Evolutionary conservation across 352 stramenopile species (phyloP).

Genomic region (Pythium graminicola): DNA sequence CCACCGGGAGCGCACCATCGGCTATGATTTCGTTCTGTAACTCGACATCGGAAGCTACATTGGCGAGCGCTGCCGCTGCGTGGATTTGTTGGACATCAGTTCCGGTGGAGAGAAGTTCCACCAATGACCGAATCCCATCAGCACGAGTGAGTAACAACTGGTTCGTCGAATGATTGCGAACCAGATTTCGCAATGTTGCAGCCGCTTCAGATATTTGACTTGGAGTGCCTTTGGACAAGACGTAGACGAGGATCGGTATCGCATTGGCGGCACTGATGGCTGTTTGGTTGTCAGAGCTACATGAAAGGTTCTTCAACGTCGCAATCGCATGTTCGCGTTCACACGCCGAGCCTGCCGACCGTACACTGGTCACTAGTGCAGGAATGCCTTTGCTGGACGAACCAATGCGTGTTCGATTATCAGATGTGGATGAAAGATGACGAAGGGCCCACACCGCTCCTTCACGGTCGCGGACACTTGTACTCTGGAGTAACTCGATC

Average conservation of each 20-base stretch:
- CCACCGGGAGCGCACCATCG: slow-evolving; percentile 7
- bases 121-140: slow-evolving; percentile 7
- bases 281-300: slow-evolving; percentile 15
- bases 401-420: slow-evolving; percentile 11
- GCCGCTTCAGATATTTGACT: slow-evolving; percentile 6
- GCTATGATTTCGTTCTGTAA: slow-evolving; percentile 16
- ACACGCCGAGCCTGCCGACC: slow-evolving; percentile 11
- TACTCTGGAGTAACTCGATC: slow-evolving; percentile 8
- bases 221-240: slow-evolving; percentile 6
- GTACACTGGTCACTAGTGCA: slow-evolving; percentile 1
- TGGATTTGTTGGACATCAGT: slow-evolving; percentile 11
- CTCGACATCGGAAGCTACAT: slow-evolving; percentile 3
- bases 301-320: slow-evolving; percentile 21
- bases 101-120: slow-evolving; percentile 9
- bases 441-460: slow-evolving; percentile 16
- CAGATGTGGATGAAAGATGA: slow-evolving; percentile 15
- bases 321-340: slow-evolving; percentile 19
- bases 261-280: slow-evolving; percentile 1
- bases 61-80: slow-evolving; percentile 7
- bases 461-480: slow-evolving; percentile 18
- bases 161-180: slow-evolving; percentile 3
- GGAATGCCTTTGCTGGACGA: background rate
- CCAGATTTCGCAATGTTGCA: slow-evolving; percentile 16
- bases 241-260: slow-evolving; percentile 10
- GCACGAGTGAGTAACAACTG: background rate